phyloP scores from a whole-genome alignment of 164 flowering plant species.

The Annona cherimola region DNA sequence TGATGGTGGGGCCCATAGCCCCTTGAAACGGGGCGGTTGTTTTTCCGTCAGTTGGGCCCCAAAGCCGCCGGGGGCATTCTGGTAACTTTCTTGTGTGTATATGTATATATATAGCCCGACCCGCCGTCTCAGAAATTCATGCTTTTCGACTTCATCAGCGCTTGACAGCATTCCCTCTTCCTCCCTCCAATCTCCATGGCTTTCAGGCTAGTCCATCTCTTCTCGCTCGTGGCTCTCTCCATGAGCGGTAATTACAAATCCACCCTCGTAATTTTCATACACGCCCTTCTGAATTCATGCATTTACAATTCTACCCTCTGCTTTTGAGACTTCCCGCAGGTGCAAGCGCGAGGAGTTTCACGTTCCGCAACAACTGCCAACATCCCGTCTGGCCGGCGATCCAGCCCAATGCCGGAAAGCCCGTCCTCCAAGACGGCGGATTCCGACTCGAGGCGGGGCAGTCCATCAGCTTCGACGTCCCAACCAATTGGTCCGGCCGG shows the following conservation, averaged over 20 bases:
- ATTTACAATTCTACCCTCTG: not conserved
- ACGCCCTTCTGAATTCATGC: not conserved
- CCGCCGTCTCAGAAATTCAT: not conserved
- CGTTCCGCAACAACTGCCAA: conserved; percentile 56
- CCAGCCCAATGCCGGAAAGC: conserved; percentile 47
- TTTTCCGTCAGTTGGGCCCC: not conserved
- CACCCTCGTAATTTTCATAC: not conserved
- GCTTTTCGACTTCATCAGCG: no score
- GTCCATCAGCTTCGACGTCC: conserved; percentile 22
- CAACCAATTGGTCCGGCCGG: conserved; percentile 56
- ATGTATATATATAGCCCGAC: not conserved
- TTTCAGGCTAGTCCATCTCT: not conserved
- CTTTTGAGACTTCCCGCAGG: conserved; percentile 22
- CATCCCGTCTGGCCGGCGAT: conserved; percentile 77
- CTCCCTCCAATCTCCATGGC: conserved; percentile 1
- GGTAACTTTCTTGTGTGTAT: not conserved
- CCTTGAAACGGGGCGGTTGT: no score
- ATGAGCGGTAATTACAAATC: not conserved
- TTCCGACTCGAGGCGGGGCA: conserved; percentile 43
- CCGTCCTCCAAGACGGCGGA: conserved; percentile 46
- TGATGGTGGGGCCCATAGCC: no score
- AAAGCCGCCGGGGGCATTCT: not conserved
- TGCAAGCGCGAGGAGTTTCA: conserved; percentile 41
- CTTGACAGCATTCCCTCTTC: no score
- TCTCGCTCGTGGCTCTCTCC: conserved; percentile 2